phyloP scores from a whole-genome alignment of 2,329 filamentous ascomycete genomes.

The Hypoxylon sp. region DNA sequence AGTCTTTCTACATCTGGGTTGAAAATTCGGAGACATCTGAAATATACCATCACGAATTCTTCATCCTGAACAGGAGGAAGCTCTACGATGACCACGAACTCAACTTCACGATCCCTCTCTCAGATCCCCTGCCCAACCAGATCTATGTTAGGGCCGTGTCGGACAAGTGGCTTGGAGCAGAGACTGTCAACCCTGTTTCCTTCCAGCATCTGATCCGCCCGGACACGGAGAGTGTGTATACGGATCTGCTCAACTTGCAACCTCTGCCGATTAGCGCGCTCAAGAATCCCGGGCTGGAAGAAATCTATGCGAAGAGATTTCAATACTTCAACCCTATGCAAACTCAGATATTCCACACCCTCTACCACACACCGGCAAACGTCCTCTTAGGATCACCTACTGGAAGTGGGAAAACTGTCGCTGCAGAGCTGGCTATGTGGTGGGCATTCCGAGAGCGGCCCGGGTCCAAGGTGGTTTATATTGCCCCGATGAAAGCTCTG shows the following conservation, averaged over 20 bases:
- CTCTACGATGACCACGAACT: conserved; percentile 96
- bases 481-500: conserved; percentile 98
- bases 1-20: conserved; percentile 99
- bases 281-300: conserved; percentile 87
- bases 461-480: conserved; percentile 97
- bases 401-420: conserved; percentile 96
- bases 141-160: conserved; percentile 96
- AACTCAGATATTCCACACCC: conserved; percentile 96
- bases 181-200: conserved; percentile 93
- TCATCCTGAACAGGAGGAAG: conserved; percentile 91
- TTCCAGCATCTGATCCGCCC: conserved; percentile 98
- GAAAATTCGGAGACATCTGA: conserved; percentile 98
- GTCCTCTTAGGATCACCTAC: conserved; percentile 96
- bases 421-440: conserved; percentile 98
- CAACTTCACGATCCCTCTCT: conserved; percentile 95
- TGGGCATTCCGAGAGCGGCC: conserved; percentile 97
- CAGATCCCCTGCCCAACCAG: conserved; percentile 92
- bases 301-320: conserved; percentile 89
- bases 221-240: conserved; percentile 97
- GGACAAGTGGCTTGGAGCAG: conserved; percentile 95
- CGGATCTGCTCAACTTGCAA: conserved; percentile 90
- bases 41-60: conserved; percentile 98
- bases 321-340: conserved; percentile 99
- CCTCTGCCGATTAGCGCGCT: conserved; percentile 88
- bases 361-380: conserved; percentile 93